These are phyloP conservation scores for Ascomycota sp. DNA, from an alignment of 2,329 filamentous ascomycete genomes.

Conservation along the genomic window DNA sequence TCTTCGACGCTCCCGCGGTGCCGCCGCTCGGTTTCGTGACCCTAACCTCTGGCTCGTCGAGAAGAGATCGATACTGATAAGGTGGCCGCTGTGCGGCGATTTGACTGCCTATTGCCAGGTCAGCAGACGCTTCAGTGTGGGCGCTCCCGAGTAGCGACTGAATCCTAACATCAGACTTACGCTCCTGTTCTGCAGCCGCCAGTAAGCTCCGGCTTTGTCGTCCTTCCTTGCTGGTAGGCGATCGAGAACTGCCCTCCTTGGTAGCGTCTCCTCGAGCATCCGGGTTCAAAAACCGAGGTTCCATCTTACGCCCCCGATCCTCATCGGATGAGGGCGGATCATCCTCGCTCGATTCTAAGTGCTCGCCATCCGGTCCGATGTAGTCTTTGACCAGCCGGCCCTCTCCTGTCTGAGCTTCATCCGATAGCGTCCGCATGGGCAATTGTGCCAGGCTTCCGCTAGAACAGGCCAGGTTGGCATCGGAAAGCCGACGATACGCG, in stretches of 20 bases:
- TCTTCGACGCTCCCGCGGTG: slow-evolving; percentile 32
- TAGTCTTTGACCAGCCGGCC: slow-evolving; percentile 50
- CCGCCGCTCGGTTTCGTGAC: slow-evolving; percentile 43
- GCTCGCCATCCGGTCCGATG: slow-evolving; percentile 42
- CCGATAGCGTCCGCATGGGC: slow-evolving; percentile 31
- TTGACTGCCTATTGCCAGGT: slow-evolving; percentile 22
- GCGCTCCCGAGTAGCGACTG: neutral
- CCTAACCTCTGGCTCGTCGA: slow-evolving; percentile 46
- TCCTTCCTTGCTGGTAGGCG: slow-evolving; percentile 14
- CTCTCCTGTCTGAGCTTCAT: slow-evolving; percentile 18
- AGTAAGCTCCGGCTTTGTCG: slow-evolving; percentile 39
- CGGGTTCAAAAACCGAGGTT: slow-evolving; percentile 23
- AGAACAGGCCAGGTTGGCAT: slow-evolving; percentile 45
- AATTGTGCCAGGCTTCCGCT: slow-evolving; percentile 42
- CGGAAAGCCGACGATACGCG: slow-evolving; percentile 51
- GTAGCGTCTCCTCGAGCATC: slow-evolving; percentile 16
- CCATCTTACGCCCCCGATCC: slow-evolving; percentile 38
- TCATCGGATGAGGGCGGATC: slow-evolving; percentile 44
- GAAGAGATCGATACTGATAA: slow-evolving; percentile 40
- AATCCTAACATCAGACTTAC: slow-evolving; percentile 25
- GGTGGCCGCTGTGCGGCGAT: slow-evolving; percentile 27
- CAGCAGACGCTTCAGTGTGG: neutral
- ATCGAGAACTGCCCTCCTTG: slow-evolving; percentile 12
- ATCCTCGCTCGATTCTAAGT: slow-evolving; percentile 50
- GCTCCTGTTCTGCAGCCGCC: slow-evolving; percentile 59